Base-by-base conservation (phyloP, 768 basidiomycete species). In the Lentinula guzmanii region DNA sequence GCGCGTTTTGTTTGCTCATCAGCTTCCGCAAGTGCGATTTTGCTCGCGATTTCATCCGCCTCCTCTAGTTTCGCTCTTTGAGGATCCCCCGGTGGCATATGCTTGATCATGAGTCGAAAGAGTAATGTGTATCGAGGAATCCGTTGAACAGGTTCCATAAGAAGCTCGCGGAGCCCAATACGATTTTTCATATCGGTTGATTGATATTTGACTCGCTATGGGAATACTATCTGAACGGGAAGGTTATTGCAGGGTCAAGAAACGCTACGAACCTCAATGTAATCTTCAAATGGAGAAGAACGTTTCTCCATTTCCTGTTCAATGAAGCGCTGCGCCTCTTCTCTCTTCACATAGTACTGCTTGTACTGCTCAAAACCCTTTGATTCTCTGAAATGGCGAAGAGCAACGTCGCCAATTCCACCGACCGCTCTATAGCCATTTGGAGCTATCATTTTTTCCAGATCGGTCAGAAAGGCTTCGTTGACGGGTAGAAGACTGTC, bases 111-210 rank as follows among this genome's bases (percentile, higher is more conserved):
- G 5, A 83, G 91, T 62, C 92, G 89, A 73, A 96, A 93, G 65
- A 98, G 81, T 28, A 98, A 79, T 1, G 93, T 95, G 74, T 98
- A 98, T 65, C 96, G 82, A 4, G 95, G 95, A 68, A 98, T 93
- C 37, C 95, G 86, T 69, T 98, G 95, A 5, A 97, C 93, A 15
- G 95, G 95, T 66, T 98, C 95, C 87, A 96, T 96, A 21, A 98
- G 80, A 53, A 97, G 83, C 70, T 96, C 95, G 31, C 95, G 83
- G 59, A 98, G 78, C 48, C 92, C 94, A 60, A 96, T 83, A 43
- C 93, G 90, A 70, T 91, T 94, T 67, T 82, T 81, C 34, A 80
- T 72, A 65, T 91, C 91, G 21, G 84, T 77, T 15, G 84, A 84
- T 64, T 88, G 85, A 70, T 95, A 96, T 78, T 96, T 95, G 72